Conservation (phyloP, 495 filamentous ascomycete species). For the Aspergillus steynii region DNA sequence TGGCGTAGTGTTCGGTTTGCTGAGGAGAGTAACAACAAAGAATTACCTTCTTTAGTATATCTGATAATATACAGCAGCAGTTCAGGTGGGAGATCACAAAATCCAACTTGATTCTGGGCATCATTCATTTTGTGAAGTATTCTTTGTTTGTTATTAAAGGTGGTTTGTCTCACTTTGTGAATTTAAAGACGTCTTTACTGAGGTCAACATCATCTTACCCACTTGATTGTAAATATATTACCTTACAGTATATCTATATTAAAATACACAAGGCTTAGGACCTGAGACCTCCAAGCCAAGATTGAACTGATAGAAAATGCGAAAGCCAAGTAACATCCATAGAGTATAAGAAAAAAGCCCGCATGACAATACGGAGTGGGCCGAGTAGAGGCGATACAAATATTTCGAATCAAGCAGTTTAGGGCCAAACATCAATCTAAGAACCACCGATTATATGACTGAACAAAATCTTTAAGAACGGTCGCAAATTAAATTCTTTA, state of each 20-base stretch:
- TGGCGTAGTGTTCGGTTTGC: neutral
- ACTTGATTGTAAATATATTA: neutral
- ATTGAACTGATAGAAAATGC: neutral
- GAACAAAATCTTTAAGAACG: neutral
- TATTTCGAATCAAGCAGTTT: neutral
- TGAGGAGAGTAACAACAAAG: constrained; percentile 2
- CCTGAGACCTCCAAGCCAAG: neutral
- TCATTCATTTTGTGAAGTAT: neutral
- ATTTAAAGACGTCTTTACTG: neutral
- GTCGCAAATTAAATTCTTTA: neutral
- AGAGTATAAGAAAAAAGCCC: neutral
- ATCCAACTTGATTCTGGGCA: neutral
- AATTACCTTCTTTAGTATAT: neutral
- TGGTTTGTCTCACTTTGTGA: neutral
- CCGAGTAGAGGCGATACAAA: neutral
- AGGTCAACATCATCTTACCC: neutral
- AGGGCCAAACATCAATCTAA: neutral
- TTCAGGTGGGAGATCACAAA: constrained; percentile 1
- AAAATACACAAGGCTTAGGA: neutral
- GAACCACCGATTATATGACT: neutral
- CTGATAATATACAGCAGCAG: neutral
- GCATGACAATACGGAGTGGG: neutral
- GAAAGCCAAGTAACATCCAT: neutral
- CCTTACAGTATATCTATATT: neutral
- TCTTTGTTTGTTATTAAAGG: neutral